phyloP scores from a whole-genome alignment of 768 basidiomycete species.

The Lentinula aciculospora region DNA sequence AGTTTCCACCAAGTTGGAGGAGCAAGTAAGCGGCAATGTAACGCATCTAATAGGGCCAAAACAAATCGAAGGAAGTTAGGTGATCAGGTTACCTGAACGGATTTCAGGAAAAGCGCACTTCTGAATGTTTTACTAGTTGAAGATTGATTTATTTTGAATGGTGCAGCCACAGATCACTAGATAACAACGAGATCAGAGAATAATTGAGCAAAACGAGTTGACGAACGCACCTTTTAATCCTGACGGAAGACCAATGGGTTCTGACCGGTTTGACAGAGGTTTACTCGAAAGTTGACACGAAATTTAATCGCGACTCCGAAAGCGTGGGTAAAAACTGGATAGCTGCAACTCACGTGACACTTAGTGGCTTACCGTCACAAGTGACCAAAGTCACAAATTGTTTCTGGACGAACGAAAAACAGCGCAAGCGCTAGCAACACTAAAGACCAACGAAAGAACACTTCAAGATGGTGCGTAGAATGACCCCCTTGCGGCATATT shows the following conservation, averaged over 20 bases:
- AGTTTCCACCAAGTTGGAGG: slow-evolving; percentile 91
- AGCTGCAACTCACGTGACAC: neutral
- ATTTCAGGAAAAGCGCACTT: slow-evolving; percentile 33
- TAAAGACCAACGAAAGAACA: no score
- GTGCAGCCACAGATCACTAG: slow-evolving; percentile 92
- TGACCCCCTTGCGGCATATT: neutral
- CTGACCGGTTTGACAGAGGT: slow-evolving; percentile 50
- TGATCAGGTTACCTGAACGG: slow-evolving; percentile 11
- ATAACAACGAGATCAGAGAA: neutral
- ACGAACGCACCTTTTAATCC: slow-evolving; percentile 73
- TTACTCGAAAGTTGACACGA: neutral
- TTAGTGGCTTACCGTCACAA: neutral
- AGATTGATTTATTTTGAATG: slow-evolving; percentile 28
- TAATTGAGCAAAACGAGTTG: neutral
- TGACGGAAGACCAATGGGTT: slow-evolving; percentile 90
- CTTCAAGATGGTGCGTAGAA: slow-evolving; percentile 19
- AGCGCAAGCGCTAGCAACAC: slow-evolving; percentile 1
- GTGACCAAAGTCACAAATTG: neutral
- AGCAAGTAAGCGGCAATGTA: slow-evolving; percentile 96
- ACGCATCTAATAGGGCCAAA: slow-evolving; percentile 59
- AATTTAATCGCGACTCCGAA: neutral
- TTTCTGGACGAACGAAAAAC: neutral
- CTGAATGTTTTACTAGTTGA: slow-evolving; percentile 15
- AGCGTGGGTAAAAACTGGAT: neutral
- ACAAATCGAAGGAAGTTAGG: neutral